These are phyloP conservation scores for Spiraea crenata DNA, from an alignment of 331 rosid species.

Conservation along the genomic window DNA sequence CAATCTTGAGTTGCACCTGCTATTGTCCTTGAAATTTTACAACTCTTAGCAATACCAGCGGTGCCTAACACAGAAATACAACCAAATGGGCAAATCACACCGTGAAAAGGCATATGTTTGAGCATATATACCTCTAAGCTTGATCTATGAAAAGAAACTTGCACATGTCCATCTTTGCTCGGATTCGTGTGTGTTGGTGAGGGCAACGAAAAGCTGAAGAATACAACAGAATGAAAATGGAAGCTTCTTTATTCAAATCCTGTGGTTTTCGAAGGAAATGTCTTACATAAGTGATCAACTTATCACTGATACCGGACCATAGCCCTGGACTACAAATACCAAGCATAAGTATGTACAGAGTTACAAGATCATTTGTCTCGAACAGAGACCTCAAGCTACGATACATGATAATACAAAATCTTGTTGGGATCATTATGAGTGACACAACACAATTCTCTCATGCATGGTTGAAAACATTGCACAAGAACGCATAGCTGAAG, in stretches of 20 bases:
- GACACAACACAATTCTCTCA: conserved; percentile 9
- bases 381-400: conserved; percentile 14
- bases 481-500: neutral
- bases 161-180: neutral
- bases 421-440: conserved; percentile 7
- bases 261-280: neutral
- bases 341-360: conserved; percentile 21
- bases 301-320: neutral
- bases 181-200: neutral
- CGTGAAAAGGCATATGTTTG: no score
- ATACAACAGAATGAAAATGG: neutral
- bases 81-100: no score
- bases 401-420: conserved; percentile 25
- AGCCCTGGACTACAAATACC: neutral
- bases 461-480: neutral
- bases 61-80: no score
- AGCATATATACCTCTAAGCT: no score
- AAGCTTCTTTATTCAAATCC: neutral
- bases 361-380: neutral
- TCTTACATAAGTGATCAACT: neutral
- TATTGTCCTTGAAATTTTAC: no score
- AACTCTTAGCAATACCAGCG: no score
- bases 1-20: no score
- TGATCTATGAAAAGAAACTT: neutral
- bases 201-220: neutral